These are phyloP conservation scores for Tylopilus felleus DNA, from an alignment of 768 basidiomycete species.

Conservation along the genomic window DNA sequence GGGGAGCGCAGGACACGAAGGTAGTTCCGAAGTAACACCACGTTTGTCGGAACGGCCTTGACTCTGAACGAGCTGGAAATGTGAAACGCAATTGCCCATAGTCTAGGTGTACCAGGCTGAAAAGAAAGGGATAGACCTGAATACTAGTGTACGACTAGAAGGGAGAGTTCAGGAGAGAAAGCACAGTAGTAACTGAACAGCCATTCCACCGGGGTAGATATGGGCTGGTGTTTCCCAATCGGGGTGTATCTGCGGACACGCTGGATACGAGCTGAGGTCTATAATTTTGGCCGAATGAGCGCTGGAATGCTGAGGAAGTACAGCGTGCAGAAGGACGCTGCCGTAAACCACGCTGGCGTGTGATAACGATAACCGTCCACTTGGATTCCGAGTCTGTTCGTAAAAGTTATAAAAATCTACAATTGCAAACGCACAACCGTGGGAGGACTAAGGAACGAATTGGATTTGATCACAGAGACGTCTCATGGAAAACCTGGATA, in stretches of 20 bases:
- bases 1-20: slow-evolving; percentile 44
- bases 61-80: slow-evolving; percentile 1
- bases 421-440: slow-evolving; percentile 5
- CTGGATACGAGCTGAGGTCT: background rate
- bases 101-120: slow-evolving; percentile 2
- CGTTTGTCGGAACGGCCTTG: slow-evolving; percentile 4
- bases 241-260: slow-evolving; percentile 2
- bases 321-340: background rate
- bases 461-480: slow-evolving; percentile 11
- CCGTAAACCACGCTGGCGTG: slow-evolving; percentile 9
- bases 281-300: background rate
- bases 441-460: background rate
- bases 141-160: background rate
- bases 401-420: background rate
- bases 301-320: background rate
- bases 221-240: slow-evolving; percentile 9
- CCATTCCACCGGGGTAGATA: slow-evolving; percentile 18
- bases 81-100: slow-evolving; percentile 30
- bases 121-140: background rate
- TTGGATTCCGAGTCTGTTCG: background rate
- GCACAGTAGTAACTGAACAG: background rate
- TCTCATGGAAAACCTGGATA: slow-evolving; percentile 43
- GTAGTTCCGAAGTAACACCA: background rate
- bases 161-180: background rate
- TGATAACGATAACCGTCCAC: slow-evolving; percentile 15